These are phyloP conservation scores for Aspergillus sp. DNA, from an alignment of 2,329 filamentous ascomycete species.

Conservation along the genomic window DNA sequence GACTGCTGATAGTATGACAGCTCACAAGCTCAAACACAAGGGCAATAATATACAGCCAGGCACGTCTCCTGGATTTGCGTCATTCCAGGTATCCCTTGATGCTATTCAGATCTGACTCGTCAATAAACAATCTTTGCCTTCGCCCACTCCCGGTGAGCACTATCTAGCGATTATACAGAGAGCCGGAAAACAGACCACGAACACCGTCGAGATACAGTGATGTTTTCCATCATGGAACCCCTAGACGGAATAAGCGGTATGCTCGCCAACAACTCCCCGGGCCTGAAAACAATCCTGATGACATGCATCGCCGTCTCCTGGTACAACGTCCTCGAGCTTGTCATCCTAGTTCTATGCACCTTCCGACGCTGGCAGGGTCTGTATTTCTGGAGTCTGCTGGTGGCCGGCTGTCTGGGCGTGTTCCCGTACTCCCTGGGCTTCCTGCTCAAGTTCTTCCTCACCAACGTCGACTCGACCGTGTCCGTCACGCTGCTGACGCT, in stretches of 20 bases:
- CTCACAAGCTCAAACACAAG: not conserved
- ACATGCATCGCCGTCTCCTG: constrained; percentile 33
- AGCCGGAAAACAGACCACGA: not conserved
- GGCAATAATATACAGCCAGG: too few species aligned
- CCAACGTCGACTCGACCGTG: constrained; percentile 19
- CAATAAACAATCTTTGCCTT: too few species aligned
- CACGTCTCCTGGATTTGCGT: too few species aligned
- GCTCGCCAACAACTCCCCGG: constrained; percentile 15
- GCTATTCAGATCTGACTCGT: too few species aligned
- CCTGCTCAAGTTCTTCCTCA: constrained; percentile 33
- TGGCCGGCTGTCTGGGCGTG: constrained; percentile 28
- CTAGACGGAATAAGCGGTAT: constrained; percentile 24
- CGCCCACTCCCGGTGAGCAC: not conserved
- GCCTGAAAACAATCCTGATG: constrained; percentile 18
- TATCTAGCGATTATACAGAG: too few species aligned
- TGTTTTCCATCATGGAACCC: constrained; percentile 11
- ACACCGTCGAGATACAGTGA: not conserved
- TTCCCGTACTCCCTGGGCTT: constrained; percentile 36
- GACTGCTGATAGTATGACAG: not conserved
- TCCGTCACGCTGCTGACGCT: constrained; percentile 41
- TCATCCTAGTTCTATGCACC: constrained; percentile 31
- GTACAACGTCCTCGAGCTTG: constrained; percentile 42
- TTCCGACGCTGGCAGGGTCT: constrained; percentile 34
- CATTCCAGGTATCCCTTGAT: too few species aligned
- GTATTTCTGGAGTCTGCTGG: constrained; percentile 38